These are phyloP conservation scores for Erodium chrysanthum DNA, from an alignment of 441 rosid species.

Conservation along the genomic window DNA sequence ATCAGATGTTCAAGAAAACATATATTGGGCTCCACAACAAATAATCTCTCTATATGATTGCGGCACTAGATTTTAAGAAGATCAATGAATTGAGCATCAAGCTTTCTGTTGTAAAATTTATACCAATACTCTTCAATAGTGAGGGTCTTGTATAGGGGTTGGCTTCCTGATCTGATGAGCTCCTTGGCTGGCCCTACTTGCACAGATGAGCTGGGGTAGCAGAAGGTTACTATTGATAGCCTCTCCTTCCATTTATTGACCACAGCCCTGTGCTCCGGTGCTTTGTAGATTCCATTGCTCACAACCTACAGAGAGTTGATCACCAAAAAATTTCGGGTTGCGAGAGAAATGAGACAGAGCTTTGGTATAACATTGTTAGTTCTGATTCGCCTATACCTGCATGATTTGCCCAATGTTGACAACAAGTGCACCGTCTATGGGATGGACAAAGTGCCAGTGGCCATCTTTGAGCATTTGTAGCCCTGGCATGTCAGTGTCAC, in stretches of 20 bases:
- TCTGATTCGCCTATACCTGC: conserved; percentile 16
- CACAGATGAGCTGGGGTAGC: conserved; percentile 25
- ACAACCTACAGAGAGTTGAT: conserved; percentile 22
- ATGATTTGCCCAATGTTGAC: conserved; percentile 30
- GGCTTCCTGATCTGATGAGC: conserved; percentile 18
- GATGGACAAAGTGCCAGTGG: conserved; percentile 22
- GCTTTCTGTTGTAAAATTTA: conserved; percentile 21
- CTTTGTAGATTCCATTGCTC: conserved; percentile 32
- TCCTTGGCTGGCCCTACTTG: conserved; percentile 23
- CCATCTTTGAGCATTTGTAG: conserved; percentile 31
- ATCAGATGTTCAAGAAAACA: background rate
- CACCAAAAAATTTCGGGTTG: background rate
- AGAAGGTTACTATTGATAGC: conserved; percentile 25
- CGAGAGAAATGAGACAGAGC: no score
- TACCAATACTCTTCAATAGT: conserved; percentile 22
- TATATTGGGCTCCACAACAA: no score
- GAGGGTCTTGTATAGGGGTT: conserved; percentile 26
- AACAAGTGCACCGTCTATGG: conserved; percentile 27
- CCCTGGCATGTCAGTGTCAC: conserved; percentile 21
- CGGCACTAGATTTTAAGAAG: conserved; percentile 17
- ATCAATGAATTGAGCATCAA: conserved; percentile 24
- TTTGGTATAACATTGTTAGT: background rate
- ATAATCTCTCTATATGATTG: no score
- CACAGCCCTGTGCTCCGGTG: conserved; percentile 26
- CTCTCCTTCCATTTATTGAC: conserved; percentile 31